Evolutionary conservation across 805 yeast genomes (phyloP).

Genomic region (Yamadazyma tumulicola): DNA sequence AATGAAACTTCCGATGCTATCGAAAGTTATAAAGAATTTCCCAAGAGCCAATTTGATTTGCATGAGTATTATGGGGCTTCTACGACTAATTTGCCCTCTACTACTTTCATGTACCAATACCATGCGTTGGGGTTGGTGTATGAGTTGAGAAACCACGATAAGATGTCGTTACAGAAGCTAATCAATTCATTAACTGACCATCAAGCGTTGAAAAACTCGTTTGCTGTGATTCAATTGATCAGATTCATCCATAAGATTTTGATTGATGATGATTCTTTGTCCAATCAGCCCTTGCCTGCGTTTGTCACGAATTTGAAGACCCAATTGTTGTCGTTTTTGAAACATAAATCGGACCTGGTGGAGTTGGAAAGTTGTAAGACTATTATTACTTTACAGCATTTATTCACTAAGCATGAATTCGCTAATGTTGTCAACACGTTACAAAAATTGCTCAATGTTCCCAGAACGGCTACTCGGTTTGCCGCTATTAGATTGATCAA

Average conservation of each 20-base stretch:
- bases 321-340: conserved; percentile 64
- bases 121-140: conserved; percentile 92
- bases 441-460: conserved; percentile 76
- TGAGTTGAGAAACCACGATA: conserved; percentile 84
- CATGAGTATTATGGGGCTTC: conserved; percentile 56
- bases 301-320: too few relatives aligned
- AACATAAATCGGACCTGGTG: conserved; percentile 83
- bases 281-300: conserved; percentile 57
- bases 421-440: conserved; percentile 69
- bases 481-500: conserved; percentile 91
- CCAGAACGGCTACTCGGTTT: conserved; percentile 85
- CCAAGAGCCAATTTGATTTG: conserved; percentile 45
- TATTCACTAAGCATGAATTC: conserved; percentile 61
- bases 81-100: conserved; percentile 52
- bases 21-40: conserved; percentile 54
- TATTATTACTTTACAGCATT: conserved; percentile 49
- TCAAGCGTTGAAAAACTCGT: conserved; percentile 65
- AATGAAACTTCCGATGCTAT: conserved; percentile 95
- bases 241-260: conserved; percentile 74
- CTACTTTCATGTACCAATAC: conserved; percentile 85
- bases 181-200: conserved; percentile 71
- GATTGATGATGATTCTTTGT: conserved; percentile 65
- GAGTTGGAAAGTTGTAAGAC: conserved; percentile 89
- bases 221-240: conserved; percentile 82
- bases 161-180: conserved; percentile 89